Conservation (phyloP, 768 basidiomycete species). For the Artomyces pyxidatus region DNA sequence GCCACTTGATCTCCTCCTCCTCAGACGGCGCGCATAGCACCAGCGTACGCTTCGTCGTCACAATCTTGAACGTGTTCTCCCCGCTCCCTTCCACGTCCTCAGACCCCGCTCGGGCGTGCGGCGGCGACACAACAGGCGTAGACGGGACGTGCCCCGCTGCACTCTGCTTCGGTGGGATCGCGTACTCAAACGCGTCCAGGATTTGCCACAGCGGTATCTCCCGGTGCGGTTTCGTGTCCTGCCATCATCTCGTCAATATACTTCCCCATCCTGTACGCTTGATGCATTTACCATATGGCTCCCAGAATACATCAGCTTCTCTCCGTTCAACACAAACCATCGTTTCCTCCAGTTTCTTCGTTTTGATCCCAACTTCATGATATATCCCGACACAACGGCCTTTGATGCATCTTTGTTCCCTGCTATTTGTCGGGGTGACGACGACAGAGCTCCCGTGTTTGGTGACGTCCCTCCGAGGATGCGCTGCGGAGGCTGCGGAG, state of each 20-base stretch:
- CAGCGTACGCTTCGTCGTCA: slow-evolving; percentile 87
- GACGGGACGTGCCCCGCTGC: slow-evolving; percentile 26
- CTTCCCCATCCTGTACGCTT: slow-evolving; percentile 12
- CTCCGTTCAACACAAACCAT: slow-evolving; percentile 92
- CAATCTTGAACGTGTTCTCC: slow-evolving; percentile 83
- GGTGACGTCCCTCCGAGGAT: slow-evolving; percentile 22
- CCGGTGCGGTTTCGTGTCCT: slow-evolving; percentile 89
- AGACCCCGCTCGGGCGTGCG: slow-evolving; percentile 24
- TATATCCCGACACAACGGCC: slow-evolving; percentile 78
- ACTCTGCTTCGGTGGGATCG: slow-evolving; percentile 48
- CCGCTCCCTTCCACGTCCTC: slow-evolving; percentile 38
- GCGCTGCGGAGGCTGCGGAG: slow-evolving; percentile 24
- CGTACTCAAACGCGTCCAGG: slow-evolving; percentile 87
- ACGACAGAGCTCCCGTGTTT: slow-evolving; percentile 18
- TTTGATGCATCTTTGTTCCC: slow-evolving; percentile 57
- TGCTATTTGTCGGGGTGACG: slow-evolving; percentile 35
- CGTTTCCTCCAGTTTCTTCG: slow-evolving; percentile 93
- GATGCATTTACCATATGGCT: slow-evolving; percentile 83
- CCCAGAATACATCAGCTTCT: slow-evolving; percentile 79
- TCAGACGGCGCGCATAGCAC: slow-evolving; percentile 91
- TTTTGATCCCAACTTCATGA: slow-evolving; percentile 94
- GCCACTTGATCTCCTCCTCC: slow-evolving; percentile 98
- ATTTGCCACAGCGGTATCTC: slow-evolving; percentile 80
- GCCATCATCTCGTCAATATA: too few species aligned
- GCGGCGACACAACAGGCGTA: slow-evolving; percentile 28